Evolutionary conservation across 345 rosid genomes (phyloP), one percentile per base, ranked within the genome.

Genomic region (Trapa bicornis): DNA sequence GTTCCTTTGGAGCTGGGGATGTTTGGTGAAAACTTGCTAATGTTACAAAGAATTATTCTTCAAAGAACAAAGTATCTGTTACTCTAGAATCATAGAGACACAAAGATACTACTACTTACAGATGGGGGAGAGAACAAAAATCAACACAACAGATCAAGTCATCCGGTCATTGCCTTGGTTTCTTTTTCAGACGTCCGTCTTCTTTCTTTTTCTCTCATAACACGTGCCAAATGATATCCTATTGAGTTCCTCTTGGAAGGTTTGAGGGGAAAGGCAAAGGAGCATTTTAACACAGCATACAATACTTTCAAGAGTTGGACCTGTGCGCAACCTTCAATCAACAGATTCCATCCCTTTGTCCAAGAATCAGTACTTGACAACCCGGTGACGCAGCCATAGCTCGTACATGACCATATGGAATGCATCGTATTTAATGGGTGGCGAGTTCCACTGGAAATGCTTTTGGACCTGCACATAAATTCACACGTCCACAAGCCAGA

Each of bases 351-450:
- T 37, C 39, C 33, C 62, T 22, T 37, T 35, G 17, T 13, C 37
- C 16, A 14, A 11, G 70, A 70, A 61, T 71, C 65, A 94, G 81
- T 94, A 95, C 78, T 82, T 86, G 74, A 95, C 82, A 65, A 89
- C 89, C 69, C 86, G 96, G 73, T 73, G 97, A 64, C 97, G 94
- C 75, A 89, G 77, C 99, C 99, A 95, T 43, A 95, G 85, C 60
- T 95, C 97, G 61, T 85, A 87, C 90, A 95, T 89, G 71, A 91
- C 88, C 97, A 91, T 91, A 75, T 95, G 96, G 79, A 95, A 95
- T 58, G 96, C 92, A 61, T 91, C 99, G 5, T 73, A 82, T 73
- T 80, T 83, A 57, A 85, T 16, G 0, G 99, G 88, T 16, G 97
- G 96, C 47, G 94, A 68, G 71, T 91, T 89, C 99, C 99, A 95